Base-by-base conservation (phyloP, 805 yeast genomes). In the Starmerella stigmatis region DNA sequence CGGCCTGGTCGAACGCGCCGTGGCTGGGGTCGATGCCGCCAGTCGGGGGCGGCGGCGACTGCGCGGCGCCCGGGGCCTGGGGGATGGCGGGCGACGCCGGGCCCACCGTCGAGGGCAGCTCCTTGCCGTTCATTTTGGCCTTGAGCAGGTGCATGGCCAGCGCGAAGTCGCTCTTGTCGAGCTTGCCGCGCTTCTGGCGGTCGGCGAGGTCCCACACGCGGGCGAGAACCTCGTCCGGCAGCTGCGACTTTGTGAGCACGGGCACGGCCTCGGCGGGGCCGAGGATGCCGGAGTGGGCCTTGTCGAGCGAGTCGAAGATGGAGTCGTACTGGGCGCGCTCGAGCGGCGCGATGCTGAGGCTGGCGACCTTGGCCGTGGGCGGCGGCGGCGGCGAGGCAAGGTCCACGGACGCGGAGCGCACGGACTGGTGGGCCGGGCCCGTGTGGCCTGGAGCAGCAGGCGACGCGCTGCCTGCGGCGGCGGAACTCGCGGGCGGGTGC, bases 121-220 rank as follows among this genome's bases (percentile, higher is more conserved):
- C 78, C 29, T 69, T 69, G 16, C 97, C 97, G 2, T 82, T 73
- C 47, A 88, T 69, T 57, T 75, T 81, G 63, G 81, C 83, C 64
- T 86, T 94, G 8, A 92, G 92, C 53, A 92, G 73, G 60, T 80
- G 89, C 85, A 92, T 81, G 15, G 97, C 96, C 59, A 92, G 80
- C 3, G 94, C 79, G 62, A 92, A 92, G 62, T 92, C 98, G 52
- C 76, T 70, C 57, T 74, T 76, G 40, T 84, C 72, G 59, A 92
- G 86, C 33, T 73, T 73, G 21, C 96, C 96, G 35, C 83, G 76
- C 62, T 86, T 86, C 54, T 84, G 81, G 50, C 86, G 73, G 61
- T 92, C 96, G 9, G 97, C 77, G 54, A 92, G 70, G 64, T 92
- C 98, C 99, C 99, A 92, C 34, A 89, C 78, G 20, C 76, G 67